These are phyloP conservation scores for Narthecium ossifragum DNA, from an alignment of 106 monocot genomes.

Conservation along the genomic window DNA sequence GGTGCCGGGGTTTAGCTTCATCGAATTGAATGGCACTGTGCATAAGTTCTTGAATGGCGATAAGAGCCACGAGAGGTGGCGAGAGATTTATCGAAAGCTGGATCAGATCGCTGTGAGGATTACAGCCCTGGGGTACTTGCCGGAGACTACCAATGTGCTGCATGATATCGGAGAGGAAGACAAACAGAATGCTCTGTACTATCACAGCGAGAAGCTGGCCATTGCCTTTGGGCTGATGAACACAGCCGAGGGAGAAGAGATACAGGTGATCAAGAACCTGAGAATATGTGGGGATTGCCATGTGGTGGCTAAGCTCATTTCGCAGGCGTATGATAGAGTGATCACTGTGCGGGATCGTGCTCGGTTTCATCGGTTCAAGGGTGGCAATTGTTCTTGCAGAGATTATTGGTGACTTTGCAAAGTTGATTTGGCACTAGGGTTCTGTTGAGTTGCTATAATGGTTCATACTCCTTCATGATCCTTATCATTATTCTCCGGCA, in stretches of 20 bases:
- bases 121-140: conserved; percentile 45
- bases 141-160: conserved; percentile 57
- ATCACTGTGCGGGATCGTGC: conserved; percentile 48
- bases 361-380: conserved; percentile 58
- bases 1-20: conserved; percentile 69
- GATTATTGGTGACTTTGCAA: no score
- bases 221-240: no score
- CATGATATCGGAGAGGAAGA: conserved; percentile 92
- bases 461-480: no score
- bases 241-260: conserved; percentile 8
- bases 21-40: conserved; percentile 40
- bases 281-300: no score
- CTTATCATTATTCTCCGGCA: no score
- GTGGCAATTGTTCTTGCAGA: conserved; percentile 48
- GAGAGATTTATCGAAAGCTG: conserved; percentile 51
- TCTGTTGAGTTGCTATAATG: no score
- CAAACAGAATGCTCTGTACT: conserved; percentile 59
- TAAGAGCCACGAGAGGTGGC: conserved; percentile 44
- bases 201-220: no score
- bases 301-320: conserved; percentile 59
- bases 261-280: conserved; percentile 50
- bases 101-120: conserved; percentile 56
- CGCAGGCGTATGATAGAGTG: conserved; percentile 37
- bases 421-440: no score
- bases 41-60: conserved; percentile 77